phyloP scores from a whole-genome alignment of 768 basidiomycete species.

The Termitomyces sp. region DNA sequence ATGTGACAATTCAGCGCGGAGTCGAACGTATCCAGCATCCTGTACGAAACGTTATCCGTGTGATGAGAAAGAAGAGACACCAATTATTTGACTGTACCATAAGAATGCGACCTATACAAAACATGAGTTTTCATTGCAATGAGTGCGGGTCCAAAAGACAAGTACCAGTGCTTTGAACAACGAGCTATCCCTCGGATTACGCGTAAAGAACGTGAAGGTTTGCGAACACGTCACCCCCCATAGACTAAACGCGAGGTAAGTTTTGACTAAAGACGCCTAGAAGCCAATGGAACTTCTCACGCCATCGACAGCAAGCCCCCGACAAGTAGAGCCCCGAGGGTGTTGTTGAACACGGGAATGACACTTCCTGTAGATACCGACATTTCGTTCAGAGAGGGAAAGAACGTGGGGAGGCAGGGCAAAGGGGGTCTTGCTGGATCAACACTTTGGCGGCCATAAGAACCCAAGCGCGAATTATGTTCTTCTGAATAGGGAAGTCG shows the following conservation, averaged over 20 bases:
- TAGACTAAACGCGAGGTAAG: slow-evolving; percentile 29
- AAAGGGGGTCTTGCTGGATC: not conserved
- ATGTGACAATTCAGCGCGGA: slow-evolving; percentile 46
- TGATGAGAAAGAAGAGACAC: not conserved
- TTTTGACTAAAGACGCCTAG: not conserved
- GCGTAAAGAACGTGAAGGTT: slow-evolving; percentile 43
- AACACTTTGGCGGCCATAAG: not conserved
- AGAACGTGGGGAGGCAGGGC: not conserved
- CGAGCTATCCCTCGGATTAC: slow-evolving; percentile 25
- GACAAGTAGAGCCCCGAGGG: slow-evolving; percentile 48
- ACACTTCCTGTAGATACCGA: slow-evolving; percentile 5
- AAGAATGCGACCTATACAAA: slow-evolving; percentile 24
- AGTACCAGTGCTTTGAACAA: slow-evolving; percentile 33
- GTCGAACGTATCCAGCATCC: slow-evolving; percentile 53
- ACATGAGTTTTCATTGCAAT: not conserved
- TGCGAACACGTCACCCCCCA: slow-evolving; percentile 55
- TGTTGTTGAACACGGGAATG: slow-evolving; percentile 35
- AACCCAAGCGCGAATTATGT: not conserved
- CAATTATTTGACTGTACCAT: slow-evolving; percentile 19
- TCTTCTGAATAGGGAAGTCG: not conserved
- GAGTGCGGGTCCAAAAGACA: not conserved
- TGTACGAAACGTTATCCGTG: slow-evolving; percentile 14
- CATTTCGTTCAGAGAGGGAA: slow-evolving; percentile 3
- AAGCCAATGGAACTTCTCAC: slow-evolving; percentile 26
- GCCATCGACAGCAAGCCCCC: slow-evolving; percentile 48